Conservation (phyloP, 116 monocot species). For the Phalaenopsis hybrid region DNA sequence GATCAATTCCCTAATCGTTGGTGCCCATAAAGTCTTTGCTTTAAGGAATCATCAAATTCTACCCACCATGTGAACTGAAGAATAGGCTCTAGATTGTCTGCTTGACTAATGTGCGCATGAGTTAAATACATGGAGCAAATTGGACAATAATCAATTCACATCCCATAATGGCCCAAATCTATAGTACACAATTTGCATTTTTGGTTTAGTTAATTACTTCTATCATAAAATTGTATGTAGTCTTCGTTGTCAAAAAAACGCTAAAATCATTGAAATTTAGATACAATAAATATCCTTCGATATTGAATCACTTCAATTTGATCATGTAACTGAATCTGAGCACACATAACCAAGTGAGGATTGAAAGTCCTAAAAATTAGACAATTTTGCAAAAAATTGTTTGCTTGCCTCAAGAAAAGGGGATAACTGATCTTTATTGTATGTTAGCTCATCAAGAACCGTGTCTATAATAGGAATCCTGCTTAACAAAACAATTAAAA, state of each 20-base stretch:
- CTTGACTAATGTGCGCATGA: not conserved
- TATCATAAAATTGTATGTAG: not conserved
- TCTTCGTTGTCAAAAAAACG: not conserved
- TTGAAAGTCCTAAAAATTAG: not conserved
- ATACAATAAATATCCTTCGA: not conserved
- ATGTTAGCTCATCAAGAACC: conserved; percentile 72
- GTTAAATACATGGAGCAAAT: not conserved
- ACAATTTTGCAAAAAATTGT: not conserved
- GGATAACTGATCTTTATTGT: conserved; percentile 51
- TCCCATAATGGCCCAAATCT: not conserved
- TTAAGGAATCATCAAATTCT: not conserved
- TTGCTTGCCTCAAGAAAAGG: conserved; percentile 59
- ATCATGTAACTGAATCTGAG: not conserved
- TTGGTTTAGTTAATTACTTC: not conserved
- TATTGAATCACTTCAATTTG: not conserved
- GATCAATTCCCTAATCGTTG: no score
- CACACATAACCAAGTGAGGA: not conserved
- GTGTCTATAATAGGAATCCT: conserved; percentile 67
- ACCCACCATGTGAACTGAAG: not conserved
- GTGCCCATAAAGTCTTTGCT: no score
- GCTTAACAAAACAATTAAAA: not conserved
- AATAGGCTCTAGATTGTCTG: not conserved
- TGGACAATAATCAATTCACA: not conserved
- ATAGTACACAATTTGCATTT: not conserved
- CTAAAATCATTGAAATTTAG: not conserved